These are phyloP conservation scores for Trichoderma sp. DNA, from an alignment of 2,329 filamentous ascomycete species.

Conservation along the genomic window DNA sequence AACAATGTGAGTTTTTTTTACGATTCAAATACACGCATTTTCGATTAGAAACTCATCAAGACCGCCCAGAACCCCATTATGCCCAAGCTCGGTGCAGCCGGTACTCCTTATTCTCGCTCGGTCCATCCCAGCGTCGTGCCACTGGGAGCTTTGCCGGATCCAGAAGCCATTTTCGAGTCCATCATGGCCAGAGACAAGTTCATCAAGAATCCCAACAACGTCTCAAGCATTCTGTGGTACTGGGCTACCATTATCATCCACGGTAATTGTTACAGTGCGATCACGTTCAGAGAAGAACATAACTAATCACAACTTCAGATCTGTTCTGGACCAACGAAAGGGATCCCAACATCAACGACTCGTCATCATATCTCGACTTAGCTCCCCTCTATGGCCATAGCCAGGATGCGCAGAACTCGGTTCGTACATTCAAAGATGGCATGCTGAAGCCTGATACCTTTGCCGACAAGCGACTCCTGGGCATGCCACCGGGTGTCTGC, in stretches of 20 bases:
- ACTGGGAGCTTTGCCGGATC: slow-evolving; percentile 66
- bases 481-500: slow-evolving; percentile 69
- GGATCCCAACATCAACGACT: slow-evolving; percentile 60
- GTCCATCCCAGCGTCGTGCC: slow-evolving; percentile 57
- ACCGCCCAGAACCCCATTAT: slow-evolving; percentile 56
- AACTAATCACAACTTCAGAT: slow-evolving; percentile 39
- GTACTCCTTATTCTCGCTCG: slow-evolving; percentile 64
- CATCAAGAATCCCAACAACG: slow-evolving; percentile 64
- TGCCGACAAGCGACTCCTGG: slow-evolving; percentile 66
- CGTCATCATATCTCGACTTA: slow-evolving; percentile 70
- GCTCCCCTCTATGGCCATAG: slow-evolving; percentile 70
- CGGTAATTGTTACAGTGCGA: slow-evolving; percentile 40
- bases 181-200: slow-evolving; percentile 54
- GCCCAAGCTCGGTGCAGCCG: slow-evolving; percentile 65
- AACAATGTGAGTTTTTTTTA: slow-evolving; percentile 50
- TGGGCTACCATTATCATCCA: slow-evolving; percentile 73
- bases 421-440: slow-evolving; percentile 69
- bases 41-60: not conserved
- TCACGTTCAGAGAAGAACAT: not conserved
- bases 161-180: slow-evolving; percentile 59
- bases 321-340: slow-evolving; percentile 67
- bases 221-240: slow-evolving; percentile 69
- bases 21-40: not conserved
- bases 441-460: slow-evolving; percentile 71
- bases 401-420: slow-evolving; percentile 61